A percentile compares a stretch with the other conserved stretches of the same genome.
These are phyloP conservation scores for Erucastrum elatum DNA, from an alignment of 345 rosid species.

Conservation along the genomic window DNA sequence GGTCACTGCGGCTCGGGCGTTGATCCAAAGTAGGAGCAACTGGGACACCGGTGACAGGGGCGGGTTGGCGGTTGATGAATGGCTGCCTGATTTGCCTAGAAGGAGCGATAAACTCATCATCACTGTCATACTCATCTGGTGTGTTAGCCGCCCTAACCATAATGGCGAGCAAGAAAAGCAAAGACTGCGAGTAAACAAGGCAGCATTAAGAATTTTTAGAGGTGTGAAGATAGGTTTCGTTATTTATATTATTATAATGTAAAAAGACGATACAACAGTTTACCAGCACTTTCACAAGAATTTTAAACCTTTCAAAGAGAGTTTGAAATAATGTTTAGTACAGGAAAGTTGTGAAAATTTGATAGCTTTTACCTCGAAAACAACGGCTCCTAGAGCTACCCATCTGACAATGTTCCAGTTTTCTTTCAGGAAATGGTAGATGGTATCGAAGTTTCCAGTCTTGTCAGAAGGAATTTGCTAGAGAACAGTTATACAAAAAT, in stretches of 20 bases:
- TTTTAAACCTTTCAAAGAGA: not conserved
- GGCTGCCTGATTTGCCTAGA: constrained; percentile 86
- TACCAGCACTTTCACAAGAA: not conserved
- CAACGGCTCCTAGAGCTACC: constrained; percentile 88
- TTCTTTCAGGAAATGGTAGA: constrained; percentile 73
- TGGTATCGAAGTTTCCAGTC: constrained; percentile 74
- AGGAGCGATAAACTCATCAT: constrained; percentile 74
- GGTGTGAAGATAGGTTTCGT: not conserved
- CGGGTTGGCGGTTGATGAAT: constrained; percentile 66
- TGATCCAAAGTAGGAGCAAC: constrained; percentile 78
- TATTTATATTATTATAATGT: not conserved
- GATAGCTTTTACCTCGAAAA: constrained; percentile 67
- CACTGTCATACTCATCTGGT: constrained; percentile 91
- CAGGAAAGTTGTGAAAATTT: not conserved
- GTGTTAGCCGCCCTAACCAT: constrained; percentile 74
- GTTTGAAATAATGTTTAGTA: not conserved
- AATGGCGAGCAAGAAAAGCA: constrained; percentile 80
- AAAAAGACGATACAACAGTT: not conserved
- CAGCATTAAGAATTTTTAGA: not conserved
- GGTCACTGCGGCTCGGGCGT: constrained; percentile 92
- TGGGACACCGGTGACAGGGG: constrained; percentile 76
- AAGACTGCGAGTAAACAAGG: constrained; percentile 57
- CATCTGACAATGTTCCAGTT: constrained; percentile 81
- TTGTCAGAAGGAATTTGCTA: constrained; percentile 85
- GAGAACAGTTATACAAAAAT: constrained; percentile 16